Percentiles rank a stretch among this genome's conserved stretches.
Evolutionary conservation across 306 rosid genomes (phyloP).

Genomic region (Casuarina glauca): DNA sequence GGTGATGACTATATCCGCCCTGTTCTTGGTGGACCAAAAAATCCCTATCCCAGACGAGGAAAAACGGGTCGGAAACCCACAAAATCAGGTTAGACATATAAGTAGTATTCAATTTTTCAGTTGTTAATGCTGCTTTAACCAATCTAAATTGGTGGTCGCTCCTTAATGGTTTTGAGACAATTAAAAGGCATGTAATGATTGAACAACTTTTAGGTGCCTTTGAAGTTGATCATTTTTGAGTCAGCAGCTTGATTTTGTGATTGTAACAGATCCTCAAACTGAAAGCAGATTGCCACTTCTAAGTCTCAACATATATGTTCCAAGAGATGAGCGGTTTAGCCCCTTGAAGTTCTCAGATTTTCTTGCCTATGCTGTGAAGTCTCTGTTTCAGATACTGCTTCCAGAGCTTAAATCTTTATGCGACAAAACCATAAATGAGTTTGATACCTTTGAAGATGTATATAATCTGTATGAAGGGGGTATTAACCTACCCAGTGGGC

Average conservation of each 20-base stretch:
- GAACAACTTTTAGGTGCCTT: neutral
- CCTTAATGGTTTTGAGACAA: neutral
- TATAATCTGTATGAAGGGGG: constrained; percentile 65
- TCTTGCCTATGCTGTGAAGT: constrained; percentile 72
- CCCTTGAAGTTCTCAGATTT: constrained; percentile 76
- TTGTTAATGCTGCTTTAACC: neutral
- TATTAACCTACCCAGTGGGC: constrained; percentile 53
- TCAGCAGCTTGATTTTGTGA: constrained; percentile 22
- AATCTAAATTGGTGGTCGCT: neutral
- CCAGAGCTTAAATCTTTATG: constrained; percentile 69
- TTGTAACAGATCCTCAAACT: constrained; percentile 58
- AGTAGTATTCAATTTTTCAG: neutral
- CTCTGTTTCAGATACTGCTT: constrained; percentile 60
- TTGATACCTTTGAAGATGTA: constrained; percentile 71
- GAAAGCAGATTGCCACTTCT: constrained; percentile 76
- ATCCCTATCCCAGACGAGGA: constrained; percentile 89
- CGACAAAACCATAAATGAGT: constrained; percentile 81
- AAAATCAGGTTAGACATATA: constrained; percentile 42
- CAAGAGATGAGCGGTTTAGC: constrained; percentile 79
- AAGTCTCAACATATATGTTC: constrained; percentile 73
- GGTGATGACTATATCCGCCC: constrained; percentile 59
- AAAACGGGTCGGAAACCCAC: constrained; percentile 73
- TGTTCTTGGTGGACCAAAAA: constrained; percentile 66
- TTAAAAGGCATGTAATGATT: neutral
- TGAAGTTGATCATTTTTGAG: neutral